These are phyloP conservation scores for Aspergillus melleus DNA, from an alignment of 2,329 filamentous ascomycete species.

Conservation along the genomic window DNA sequence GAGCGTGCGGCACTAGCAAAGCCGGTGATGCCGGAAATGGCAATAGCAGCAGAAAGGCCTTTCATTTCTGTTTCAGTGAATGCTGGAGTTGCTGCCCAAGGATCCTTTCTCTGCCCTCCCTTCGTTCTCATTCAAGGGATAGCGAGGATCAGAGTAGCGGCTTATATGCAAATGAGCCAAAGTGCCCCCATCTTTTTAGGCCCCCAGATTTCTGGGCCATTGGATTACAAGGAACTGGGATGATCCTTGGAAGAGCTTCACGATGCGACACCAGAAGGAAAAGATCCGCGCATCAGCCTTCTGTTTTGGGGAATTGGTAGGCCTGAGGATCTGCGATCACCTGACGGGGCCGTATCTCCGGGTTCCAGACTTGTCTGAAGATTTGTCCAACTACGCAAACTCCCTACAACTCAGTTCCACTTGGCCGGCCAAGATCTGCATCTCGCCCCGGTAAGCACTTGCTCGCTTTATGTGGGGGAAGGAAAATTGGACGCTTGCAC, in stretches of 20 bases:
- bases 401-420: neutral
- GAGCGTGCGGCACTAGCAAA: slow-evolving; percentile 9
- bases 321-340: neutral
- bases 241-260: neutral
- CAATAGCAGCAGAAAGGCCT: neutral
- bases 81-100: neutral
- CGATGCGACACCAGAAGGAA: neutral
- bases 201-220: neutral
- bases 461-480: neutral
- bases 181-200: neutral
- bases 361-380: too few relatives aligned
- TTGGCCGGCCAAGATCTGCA: neutral
- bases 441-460: too few relatives aligned
- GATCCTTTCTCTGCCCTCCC: too few relatives aligned
- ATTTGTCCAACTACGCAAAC: neutral
- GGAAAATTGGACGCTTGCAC: too few relatives aligned
- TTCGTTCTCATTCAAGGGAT: too few relatives aligned
- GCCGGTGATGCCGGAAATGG: slow-evolving; percentile 12
- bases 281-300: neutral
- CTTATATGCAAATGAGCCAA: neutral
- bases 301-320: neutral
- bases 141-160: neutral
- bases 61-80: neutral
- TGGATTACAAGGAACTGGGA: neutral
- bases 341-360: neutral